Conservation (phyloP, 1,139 yeast species). For the Geotrichum siamense region DNA sequence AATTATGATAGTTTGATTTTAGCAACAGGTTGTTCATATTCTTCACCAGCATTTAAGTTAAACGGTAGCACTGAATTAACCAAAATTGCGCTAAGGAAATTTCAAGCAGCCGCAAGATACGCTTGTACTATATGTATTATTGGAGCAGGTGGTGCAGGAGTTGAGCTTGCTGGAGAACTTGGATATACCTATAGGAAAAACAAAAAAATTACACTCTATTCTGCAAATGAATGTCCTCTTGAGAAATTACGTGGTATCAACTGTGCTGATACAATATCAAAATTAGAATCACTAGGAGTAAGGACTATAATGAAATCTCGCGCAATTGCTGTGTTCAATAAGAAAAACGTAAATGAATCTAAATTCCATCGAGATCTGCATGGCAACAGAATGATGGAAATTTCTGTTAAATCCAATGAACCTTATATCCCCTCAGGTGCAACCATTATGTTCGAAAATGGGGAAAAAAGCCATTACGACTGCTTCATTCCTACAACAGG, state of each 20-base stretch:
- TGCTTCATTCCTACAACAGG: constrained; percentile 14
- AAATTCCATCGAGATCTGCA: not conserved
- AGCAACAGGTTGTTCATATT: constrained; percentile 13
- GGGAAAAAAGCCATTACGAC: constrained; percentile 2
- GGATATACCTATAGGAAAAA: constrained; percentile 20
- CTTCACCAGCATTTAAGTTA: constrained; percentile 13
- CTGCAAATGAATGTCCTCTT: constrained; percentile 4
- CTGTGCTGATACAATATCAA: constrained; percentile 2
- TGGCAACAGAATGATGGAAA: not conserved
- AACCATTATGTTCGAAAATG: constrained; percentile 9
- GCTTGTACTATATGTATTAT: constrained; percentile 22
- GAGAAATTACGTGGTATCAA: constrained; percentile 1
- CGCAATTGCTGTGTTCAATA: not conserved
- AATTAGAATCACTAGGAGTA: constrained; percentile 6
- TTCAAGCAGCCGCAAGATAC: not conserved
- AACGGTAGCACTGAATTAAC: constrained; percentile 7
- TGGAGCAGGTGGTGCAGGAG: constrained; percentile 26
- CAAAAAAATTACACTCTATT: constrained; percentile 16
- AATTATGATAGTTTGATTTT: constrained; percentile 8
- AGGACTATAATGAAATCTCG: not conserved
- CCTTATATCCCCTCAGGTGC: not conserved
- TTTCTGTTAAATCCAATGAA: not conserved
- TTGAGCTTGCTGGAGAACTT: constrained; percentile 25
- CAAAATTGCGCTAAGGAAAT: constrained; percentile 4
- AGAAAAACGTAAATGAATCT: not conserved